Percentiles rank a stretch among this genome's conserved stretches.
phyloP scores from a whole-genome alignment of 202 grass and related monocot genomes.

The Schoenoplectus triqueter region DNA sequence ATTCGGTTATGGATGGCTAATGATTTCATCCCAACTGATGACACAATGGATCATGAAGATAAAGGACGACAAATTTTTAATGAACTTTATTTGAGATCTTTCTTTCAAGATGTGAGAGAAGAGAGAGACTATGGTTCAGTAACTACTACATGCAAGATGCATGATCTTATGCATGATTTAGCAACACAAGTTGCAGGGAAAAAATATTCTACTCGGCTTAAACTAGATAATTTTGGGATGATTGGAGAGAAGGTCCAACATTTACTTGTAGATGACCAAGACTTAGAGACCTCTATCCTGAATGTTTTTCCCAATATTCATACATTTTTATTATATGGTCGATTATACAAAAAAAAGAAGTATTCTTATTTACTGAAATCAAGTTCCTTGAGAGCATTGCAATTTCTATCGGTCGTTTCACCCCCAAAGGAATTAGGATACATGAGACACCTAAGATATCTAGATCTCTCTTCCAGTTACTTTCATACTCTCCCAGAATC shows the following conservation, averaged over 20 bases:
- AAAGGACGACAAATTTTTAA: conserved; percentile 34
- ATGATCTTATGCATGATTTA: conserved; percentile 51
- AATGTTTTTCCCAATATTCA: fast-evolving
- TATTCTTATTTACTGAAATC: neutral
- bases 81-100: conserved; percentile 42
- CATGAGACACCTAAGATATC: conserved; percentile 38
- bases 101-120: conserved; percentile 41
- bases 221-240: too few relatives aligned
- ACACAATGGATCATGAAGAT: too few relatives aligned
- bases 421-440: neutral
- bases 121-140: neutral
- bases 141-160: conserved; percentile 19
- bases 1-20: conserved; percentile 10
- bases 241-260: neutral
- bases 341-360: too few relatives aligned
- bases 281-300: neutral
- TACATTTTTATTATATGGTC: neutral
- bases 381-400: conserved; percentile 26
- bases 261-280: neutral
- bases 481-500: too few relatives aligned
- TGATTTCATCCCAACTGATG: too few relatives aligned
- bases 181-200: conserved; percentile 20
- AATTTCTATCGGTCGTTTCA: fast-evolving
- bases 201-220: neutral
- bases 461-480: conserved; percentile 15